A percentile compares a stretch with the other conserved stretches of the same genome.
Conservation (phyloP, 1,284 basidiomycete species). For the Tilletia walkeri region DNA sequence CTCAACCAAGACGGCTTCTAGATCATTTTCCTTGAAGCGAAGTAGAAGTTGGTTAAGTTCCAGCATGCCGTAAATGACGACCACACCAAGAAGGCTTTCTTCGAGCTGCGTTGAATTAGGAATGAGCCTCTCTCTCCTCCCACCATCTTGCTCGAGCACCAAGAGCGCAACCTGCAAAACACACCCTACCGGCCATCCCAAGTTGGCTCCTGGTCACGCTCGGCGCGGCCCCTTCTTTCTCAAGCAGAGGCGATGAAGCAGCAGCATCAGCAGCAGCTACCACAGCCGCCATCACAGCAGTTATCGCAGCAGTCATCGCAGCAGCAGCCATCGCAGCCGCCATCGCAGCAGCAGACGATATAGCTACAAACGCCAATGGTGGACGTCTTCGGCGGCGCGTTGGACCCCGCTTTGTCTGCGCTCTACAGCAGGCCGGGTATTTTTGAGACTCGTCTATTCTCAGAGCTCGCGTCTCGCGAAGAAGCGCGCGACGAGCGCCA, state of each 20-base stretch:
- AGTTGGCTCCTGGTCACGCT: constrained; percentile 1
- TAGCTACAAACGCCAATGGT: background rate
- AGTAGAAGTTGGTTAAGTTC: background rate
- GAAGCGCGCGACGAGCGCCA: background rate
- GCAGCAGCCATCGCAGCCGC: background rate
- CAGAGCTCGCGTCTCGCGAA: constrained; percentile 7
- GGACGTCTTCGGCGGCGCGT: background rate
- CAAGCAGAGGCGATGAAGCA: too few species aligned
- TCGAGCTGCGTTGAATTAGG: too few species aligned
- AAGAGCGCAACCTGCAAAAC: constrained; percentile 63
- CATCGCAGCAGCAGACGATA: background rate
- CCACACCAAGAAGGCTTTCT: too few species aligned
- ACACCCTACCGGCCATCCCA: constrained; percentile 54
- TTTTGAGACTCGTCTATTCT: background rate
- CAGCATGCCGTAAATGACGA: background rate
- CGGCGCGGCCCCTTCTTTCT: too few species aligned
- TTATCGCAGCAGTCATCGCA: background rate
- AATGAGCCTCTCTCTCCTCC: too few species aligned
- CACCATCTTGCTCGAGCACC: constrained; percentile 91
- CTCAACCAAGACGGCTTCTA: constrained; percentile 5
- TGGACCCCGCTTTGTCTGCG: background rate
- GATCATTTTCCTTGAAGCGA: background rate
- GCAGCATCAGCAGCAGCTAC: too few species aligned
- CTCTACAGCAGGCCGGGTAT: background rate
- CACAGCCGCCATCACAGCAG: too few species aligned